These are phyloP conservation scores for Clausena lansium DNA, from an alignment of 345 rosid species.

Conservation along the genomic window DNA sequence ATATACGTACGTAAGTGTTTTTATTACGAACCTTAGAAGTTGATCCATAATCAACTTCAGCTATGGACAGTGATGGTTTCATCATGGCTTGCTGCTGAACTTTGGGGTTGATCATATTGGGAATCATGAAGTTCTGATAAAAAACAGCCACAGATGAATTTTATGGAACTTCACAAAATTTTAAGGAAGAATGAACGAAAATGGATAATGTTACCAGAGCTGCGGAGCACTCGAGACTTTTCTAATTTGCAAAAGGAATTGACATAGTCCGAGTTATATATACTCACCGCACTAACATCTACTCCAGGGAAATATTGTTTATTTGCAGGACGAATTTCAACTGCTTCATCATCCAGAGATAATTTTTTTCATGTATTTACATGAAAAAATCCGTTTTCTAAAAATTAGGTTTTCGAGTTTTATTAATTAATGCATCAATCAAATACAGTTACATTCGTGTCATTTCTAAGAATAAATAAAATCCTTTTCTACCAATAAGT, in stretches of 20 bases:
- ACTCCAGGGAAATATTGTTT: not conserved
- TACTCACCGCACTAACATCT: not conserved
- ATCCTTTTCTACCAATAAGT: too few relatives aligned
- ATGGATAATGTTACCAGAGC: too few relatives aligned
- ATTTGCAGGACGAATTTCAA: not conserved
- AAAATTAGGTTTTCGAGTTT: too few relatives aligned
- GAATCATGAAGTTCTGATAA: not conserved
- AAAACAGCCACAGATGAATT: not conserved
- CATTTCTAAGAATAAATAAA: too few relatives aligned
- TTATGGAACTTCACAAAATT: not conserved
- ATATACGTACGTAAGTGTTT: not conserved
- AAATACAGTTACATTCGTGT: not conserved
- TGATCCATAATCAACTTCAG: conserved; percentile 5
- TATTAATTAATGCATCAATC: not conserved
- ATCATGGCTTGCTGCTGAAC: conserved; percentile 3
- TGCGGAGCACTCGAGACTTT: too few relatives aligned
- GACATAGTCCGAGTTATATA: not conserved
- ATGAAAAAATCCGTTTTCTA: too few relatives aligned
- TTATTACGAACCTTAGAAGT: conserved; percentile 6
- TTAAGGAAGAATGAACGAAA: too few relatives aligned
- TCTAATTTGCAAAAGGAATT: not conserved
- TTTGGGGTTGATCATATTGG: not conserved
- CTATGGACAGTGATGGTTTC: not conserved
- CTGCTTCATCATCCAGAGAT: not conserved
- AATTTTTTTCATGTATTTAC: not conserved